Base-by-base conservation (phyloP, 352 stramenopile genomes). In the Phytophthora idaei region DNA sequence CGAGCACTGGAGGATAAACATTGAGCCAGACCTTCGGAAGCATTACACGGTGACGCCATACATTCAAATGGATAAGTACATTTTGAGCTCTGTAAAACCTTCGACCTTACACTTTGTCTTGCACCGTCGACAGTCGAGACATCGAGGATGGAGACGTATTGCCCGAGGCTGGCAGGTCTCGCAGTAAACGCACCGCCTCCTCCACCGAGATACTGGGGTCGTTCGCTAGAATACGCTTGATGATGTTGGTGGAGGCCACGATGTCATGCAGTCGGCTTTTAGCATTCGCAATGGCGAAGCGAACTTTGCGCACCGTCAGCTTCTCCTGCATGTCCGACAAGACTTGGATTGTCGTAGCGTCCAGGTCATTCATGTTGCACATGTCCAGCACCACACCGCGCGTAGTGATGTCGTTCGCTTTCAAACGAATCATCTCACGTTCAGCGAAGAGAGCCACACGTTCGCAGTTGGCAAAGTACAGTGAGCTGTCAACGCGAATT, bases 331-430 rank as follows among this genome's bases (percentile, higher is more conserved):
- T 71, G 56, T 87, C 80, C 32, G 78, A 85, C 37, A 90, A 31
- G 54, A 88, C 71, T 53, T 89, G 79, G 32, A 90, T 78, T 9
- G 81, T 85, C 28, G 81, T 90, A n/a, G 81, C 81, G 64, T 90
- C 79, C 49, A 90, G 61, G 42, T 87, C 79, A 61, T 89, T 87
- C 59, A 89, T 74, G 63, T 77, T 72, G 15, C 53, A 69, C 52
- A 72, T 70, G 51, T 90, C 81, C 3, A 90, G 46, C 31, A 89
- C 81, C 9, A 90, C 78, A 12, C 78, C 74, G 0, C 61, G 66
- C 4, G 67, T 64, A 1, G 50, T 58, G 42, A 88, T 60, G 4
- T 69, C 71, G n/a, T 78, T 62, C 2, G 49, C 17, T 8, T 69
- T 32, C 4, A 64, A 37, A 21, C 72, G 65, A 14, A 67, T 44